Conservation (phyloP, 2,329 filamentous ascomycete genomes). For the Chalaropsis thielavioides region DNA sequence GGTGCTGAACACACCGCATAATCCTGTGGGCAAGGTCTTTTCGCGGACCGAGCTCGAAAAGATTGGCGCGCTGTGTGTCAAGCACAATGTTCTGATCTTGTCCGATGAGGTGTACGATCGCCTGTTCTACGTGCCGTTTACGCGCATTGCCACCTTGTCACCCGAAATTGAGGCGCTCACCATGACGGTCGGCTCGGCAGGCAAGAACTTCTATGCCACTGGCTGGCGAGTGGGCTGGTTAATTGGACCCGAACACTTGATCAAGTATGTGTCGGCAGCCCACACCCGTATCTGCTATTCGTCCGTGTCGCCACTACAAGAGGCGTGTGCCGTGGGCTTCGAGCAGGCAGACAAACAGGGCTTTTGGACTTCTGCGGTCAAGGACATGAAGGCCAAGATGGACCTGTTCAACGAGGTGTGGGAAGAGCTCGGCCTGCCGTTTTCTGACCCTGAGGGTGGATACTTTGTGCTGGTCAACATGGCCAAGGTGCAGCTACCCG, state of each 20-base stretch:
- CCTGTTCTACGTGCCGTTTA: slow-evolving; percentile 90
- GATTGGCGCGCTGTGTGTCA: slow-evolving; percentile 79
- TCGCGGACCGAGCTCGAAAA: slow-evolving; percentile 66
- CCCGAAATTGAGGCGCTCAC: slow-evolving; percentile 80
- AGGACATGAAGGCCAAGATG: slow-evolving; percentile 83
- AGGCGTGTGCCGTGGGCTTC: slow-evolving; percentile 86
- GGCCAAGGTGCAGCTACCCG: slow-evolving; percentile 69
- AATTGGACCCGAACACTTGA: slow-evolving; percentile 74
- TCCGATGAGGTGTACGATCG: slow-evolving; percentile 91
- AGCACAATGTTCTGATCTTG: slow-evolving; percentile 86
- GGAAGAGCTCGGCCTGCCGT: slow-evolving; percentile 60
- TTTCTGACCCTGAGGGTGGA: slow-evolving; percentile 86
- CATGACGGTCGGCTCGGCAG: slow-evolving; percentile 84
- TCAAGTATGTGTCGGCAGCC: slow-evolving; percentile 81
- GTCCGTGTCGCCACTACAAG: slow-evolving; percentile 82
- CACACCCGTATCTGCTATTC: slow-evolving; percentile 96
- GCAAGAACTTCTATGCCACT: slow-evolving; percentile 97
- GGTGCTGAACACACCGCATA: slow-evolving; percentile 75
- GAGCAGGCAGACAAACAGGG: slow-evolving; percentile 71
- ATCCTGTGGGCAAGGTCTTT: slow-evolving; percentile 93
- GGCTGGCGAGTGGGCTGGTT: slow-evolving; percentile 94
- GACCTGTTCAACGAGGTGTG: slow-evolving; percentile 72
- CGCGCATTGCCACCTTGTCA: slow-evolving; percentile 76
- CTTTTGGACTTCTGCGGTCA: slow-evolving; percentile 76
- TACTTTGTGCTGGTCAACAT: slow-evolving; percentile 97